phyloP scores from a whole-genome alignment of 768 basidiomycete genomes.

The Amanita exitialis region DNA sequence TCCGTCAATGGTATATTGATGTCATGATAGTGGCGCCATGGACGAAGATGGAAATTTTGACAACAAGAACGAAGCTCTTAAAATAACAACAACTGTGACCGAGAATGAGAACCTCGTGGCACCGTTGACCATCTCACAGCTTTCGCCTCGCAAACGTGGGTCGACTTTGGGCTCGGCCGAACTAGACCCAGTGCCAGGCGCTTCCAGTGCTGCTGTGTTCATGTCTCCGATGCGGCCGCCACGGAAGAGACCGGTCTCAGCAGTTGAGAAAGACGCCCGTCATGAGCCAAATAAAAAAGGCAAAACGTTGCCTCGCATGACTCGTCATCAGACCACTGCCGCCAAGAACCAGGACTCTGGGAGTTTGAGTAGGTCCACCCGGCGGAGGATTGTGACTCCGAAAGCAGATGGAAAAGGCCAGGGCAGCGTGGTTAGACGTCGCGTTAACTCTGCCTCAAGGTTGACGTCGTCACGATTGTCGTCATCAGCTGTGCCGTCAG shows the following conservation, averaged over 20 bases:
- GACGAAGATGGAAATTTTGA: not conserved
- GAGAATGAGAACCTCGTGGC: constrained; percentile 4
- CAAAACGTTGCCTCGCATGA: constrained; percentile 9
- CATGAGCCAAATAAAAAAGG: constrained; percentile 19
- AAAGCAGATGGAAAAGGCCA: not conserved
- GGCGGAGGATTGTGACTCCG: not conserved
- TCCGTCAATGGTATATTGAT: not conserved
- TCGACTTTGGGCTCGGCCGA: constrained; percentile 3
- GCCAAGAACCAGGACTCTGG: not conserved
- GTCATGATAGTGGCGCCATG: not conserved
- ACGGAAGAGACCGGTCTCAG: constrained; percentile 36
- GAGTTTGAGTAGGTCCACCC: not conserved
- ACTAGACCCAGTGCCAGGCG: constrained; percentile 2
- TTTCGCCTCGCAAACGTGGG: constrained; percentile 31
- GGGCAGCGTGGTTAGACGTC: not conserved
- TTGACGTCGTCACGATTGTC: constrained; percentile 3
- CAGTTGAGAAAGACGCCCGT: constrained; percentile 11
- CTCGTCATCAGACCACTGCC: constrained; percentile 4
- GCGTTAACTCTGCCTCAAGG: constrained; percentile 4
- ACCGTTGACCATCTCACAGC: constrained; percentile 37
- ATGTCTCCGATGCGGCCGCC: constrained; percentile 31
- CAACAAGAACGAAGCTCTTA: not conserved
- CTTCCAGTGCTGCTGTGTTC: constrained; percentile 11
- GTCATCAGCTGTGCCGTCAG: not conserved
- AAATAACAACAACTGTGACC: not conserved